Percentiles rank a stretch among this genome's conserved stretches.
phyloP scores from a whole-genome alignment of 2,329 filamentous ascomycete species.

The Niveomyces coronatus region DNA sequence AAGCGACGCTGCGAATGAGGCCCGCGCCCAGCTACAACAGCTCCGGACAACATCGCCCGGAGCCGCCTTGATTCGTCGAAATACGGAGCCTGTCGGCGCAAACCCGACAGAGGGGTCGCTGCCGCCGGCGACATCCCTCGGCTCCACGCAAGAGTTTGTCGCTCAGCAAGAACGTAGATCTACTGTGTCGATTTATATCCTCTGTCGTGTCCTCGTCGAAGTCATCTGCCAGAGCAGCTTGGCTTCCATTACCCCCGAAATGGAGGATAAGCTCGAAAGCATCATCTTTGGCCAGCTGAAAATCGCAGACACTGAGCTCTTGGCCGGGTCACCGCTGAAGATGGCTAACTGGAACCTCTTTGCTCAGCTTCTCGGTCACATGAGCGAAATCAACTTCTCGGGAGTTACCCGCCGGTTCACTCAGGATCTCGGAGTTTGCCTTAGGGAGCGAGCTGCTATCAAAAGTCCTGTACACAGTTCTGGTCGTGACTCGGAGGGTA shows the following conservation, averaged over 20 bases:
- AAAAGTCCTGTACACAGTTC: conserved; percentile 51
- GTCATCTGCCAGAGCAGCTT: conserved; percentile 87
- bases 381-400: conserved; percentile 86
- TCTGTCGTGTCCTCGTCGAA: conserved; percentile 87
- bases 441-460: conserved; percentile 62
- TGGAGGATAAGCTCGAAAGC: conserved; percentile 86
- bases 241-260: conserved; percentile 72
- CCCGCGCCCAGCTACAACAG: conserved; percentile 48
- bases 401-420: conserved; percentile 77
- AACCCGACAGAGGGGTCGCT: conserved; percentile 21
- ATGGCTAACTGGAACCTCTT: conserved; percentile 96
- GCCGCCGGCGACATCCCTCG: conserved; percentile 29
- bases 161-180: conserved; percentile 78
- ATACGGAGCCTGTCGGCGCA: conserved; percentile 59
- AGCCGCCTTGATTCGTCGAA: conserved; percentile 52
- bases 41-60: conserved; percentile 31
- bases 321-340: conserved; percentile 67
- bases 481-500: conserved; percentile 62
- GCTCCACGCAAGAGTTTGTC: conserved; percentile 57
- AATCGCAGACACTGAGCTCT: conserved; percentile 72
- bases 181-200: conserved; percentile 88
- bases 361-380: conserved; percentile 83
- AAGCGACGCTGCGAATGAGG: conserved; percentile 73
- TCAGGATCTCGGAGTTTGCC: conserved; percentile 64
- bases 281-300: conserved; percentile 97